These are phyloP conservation scores for Fonsecaea pedrosoi DNA, from an alignment of 2,329 filamentous ascomycete genomes.

Conservation along the genomic window DNA sequence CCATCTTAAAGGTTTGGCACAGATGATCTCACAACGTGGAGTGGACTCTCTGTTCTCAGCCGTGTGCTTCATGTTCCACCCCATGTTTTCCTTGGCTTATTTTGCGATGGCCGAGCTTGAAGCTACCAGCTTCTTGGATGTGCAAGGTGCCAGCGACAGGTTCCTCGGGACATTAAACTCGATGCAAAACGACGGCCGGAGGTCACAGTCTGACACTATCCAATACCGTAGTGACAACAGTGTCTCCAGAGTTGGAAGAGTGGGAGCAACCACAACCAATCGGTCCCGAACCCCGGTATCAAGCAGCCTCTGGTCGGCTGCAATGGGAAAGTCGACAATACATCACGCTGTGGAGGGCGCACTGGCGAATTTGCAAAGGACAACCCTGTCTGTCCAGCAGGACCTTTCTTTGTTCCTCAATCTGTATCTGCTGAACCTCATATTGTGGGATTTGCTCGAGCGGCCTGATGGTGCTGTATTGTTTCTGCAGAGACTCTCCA, in stretches of 20 bases:
- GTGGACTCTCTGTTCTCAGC: not conserved
- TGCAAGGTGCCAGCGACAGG: not conserved
- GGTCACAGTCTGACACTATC: not conserved
- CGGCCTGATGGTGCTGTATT: not conserved
- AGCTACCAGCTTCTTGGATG: not conserved
- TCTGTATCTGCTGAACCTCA: slow-evolving; percentile 10
- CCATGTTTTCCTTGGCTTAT: slow-evolving; percentile 6
- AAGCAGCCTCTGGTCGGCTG: slow-evolving; percentile 5
- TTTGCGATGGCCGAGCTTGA: slow-evolving; percentile 8
- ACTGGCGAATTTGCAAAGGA: not conserved
- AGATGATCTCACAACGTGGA: slow-evolving; percentile 10
- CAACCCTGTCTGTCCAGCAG: not conserved
- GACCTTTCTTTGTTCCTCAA: slow-evolving; percentile 1
- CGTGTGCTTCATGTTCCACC: slow-evolving; percentile 10
- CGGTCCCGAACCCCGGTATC: not conserved
- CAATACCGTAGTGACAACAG: not conserved
- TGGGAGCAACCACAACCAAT: not conserved
- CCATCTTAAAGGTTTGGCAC: slow-evolving; percentile 1
- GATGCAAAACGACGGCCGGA: not conserved
- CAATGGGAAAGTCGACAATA: slow-evolving; percentile 1
- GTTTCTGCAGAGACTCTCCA: slow-evolving; percentile 2
- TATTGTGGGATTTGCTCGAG: slow-evolving; percentile 7
- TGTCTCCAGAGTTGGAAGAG: not conserved
- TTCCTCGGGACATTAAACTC: not conserved
- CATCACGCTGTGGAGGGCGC: not conserved